phyloP scores from a whole-genome alignment of 2,329 filamentous ascomycete genomes.

The Neopestalotiopsis rosae region DNA sequence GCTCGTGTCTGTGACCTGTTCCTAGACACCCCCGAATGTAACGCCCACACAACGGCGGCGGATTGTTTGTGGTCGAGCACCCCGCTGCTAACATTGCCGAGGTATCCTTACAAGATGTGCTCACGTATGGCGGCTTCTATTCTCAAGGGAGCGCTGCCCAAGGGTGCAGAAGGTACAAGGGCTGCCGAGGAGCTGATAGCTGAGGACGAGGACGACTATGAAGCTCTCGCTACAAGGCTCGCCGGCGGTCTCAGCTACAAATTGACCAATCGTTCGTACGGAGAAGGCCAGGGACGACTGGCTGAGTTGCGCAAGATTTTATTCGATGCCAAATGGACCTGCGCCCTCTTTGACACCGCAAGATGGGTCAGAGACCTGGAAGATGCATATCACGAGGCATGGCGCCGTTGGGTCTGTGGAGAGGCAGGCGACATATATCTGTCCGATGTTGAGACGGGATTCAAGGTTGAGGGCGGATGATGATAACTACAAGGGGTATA shows the following conservation, averaged over 20 bases:
- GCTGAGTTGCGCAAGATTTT: conserved; percentile 80
- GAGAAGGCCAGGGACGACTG: conserved; percentile 70
- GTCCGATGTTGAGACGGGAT: conserved; percentile 19
- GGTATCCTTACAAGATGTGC: conserved; percentile 98
- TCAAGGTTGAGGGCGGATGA: not conserved
- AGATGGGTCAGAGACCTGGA: conserved; percentile 93
- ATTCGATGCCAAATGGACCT: conserved; percentile 83
- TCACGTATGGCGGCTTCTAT: conserved; percentile 97
- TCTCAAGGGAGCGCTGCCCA: conserved; percentile 84
- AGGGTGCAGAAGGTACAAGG: conserved; percentile 65
- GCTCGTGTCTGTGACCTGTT: conserved; percentile 94
- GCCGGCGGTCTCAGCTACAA: conserved; percentile 68
- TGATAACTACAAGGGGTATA: not conserved
- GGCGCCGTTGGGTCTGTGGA: conserved; percentile 84
- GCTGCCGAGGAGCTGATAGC: conserved; percentile 81
- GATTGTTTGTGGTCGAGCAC: conserved; percentile 97
- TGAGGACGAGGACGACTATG: conserved; percentile 80
- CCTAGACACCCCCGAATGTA: conserved; percentile 96
- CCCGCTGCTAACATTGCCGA: conserved; percentile 84
- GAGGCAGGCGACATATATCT: conserved; percentile 94
- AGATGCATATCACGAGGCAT: conserved; percentile 85
- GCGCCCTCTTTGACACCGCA: conserved; percentile 87
- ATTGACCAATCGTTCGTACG: conserved; percentile 47
- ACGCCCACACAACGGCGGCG: conserved; percentile 95
- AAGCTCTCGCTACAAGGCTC: conserved; percentile 74